Conservation (phyloP, 257 asterid genomes). For the Solanum neorickii region DNA sequence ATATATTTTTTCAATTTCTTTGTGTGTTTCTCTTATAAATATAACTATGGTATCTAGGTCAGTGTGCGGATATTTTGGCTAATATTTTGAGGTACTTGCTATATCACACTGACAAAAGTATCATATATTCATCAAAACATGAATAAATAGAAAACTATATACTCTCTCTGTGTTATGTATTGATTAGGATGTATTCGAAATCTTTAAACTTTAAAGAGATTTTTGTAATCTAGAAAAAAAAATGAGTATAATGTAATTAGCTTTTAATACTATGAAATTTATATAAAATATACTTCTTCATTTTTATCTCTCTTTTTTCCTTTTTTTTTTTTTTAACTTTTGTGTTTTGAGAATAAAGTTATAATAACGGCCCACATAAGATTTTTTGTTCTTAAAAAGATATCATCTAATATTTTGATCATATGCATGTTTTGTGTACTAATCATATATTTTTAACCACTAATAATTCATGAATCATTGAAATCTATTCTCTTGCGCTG, state of each 20-base stretch:
- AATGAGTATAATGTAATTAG: no score
- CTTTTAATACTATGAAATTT: no score
- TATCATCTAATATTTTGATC: background rate
- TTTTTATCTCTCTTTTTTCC: background rate
- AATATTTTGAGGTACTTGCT: background rate
- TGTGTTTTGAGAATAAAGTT: background rate
- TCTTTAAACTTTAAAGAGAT: background rate
- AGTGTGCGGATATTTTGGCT: background rate
- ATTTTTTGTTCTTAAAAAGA: background rate
- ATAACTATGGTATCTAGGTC: background rate
- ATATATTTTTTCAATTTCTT: no score
- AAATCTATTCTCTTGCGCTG: background rate
- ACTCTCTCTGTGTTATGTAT: background rate
- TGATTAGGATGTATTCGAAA: background rate
- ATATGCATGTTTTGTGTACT: background rate
- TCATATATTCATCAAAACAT: background rate
- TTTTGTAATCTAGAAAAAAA: background rate
- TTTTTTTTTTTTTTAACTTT: background rate
- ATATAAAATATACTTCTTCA: no score
- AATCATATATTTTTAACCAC: background rate
- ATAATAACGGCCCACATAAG: background rate
- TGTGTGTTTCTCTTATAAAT: background rate
- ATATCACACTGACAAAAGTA: background rate
- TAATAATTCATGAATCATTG: background rate
- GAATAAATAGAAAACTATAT: background rate